Evolutionary conservation across 2,329 filamentous ascomycete species (phyloP).

Genomic region (Fusarium sp.): DNA sequence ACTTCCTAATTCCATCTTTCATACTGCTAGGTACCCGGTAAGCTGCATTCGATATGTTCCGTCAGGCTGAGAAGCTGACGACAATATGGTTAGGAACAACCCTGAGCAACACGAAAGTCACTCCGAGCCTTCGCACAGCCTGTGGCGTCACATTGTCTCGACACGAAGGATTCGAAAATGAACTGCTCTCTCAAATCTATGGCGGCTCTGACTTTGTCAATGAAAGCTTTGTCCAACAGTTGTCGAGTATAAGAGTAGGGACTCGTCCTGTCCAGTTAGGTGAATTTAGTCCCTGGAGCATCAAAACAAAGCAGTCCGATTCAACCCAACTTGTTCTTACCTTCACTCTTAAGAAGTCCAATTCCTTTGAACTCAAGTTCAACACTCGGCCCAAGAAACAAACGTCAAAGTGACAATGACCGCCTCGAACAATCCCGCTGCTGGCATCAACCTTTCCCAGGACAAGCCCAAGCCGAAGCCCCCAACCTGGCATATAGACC

Average conservation of each 20-base stretch:
- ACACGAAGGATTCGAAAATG: not conserved
- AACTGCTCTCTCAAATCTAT: not conserved
- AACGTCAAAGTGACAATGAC: conserved; percentile 21
- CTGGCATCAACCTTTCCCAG: conserved; percentile 6
- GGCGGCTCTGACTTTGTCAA: too few relatives aligned
- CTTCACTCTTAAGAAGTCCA: not conserved
- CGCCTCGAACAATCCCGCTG: not conserved
- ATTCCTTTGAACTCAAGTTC: not conserved
- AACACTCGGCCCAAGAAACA: not conserved
- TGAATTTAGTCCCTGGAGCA: not conserved
- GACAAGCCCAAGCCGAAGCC: conserved; percentile 26
- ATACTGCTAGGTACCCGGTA: conserved; percentile 2
- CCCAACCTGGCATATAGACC: conserved; percentile 27
- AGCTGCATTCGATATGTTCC: conserved; percentile 13
- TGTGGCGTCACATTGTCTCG: conserved; percentile 25
- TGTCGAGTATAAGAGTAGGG: conserved; percentile 16
- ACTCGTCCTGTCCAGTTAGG: not conserved
- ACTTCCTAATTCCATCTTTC: not conserved
- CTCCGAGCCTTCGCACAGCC: conserved; percentile 6
- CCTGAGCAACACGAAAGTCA: conserved; percentile 30
- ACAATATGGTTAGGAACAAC: conserved; percentile 8
- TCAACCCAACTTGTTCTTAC: not conserved
- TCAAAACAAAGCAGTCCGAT: not conserved
- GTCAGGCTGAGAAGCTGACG: conserved; percentile 22
- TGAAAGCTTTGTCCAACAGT: conserved; percentile 2